These are phyloP conservation scores for Nicotiana tabacum DNA, from an alignment of 257 asterid genomes.

Conservation along the genomic window DNA sequence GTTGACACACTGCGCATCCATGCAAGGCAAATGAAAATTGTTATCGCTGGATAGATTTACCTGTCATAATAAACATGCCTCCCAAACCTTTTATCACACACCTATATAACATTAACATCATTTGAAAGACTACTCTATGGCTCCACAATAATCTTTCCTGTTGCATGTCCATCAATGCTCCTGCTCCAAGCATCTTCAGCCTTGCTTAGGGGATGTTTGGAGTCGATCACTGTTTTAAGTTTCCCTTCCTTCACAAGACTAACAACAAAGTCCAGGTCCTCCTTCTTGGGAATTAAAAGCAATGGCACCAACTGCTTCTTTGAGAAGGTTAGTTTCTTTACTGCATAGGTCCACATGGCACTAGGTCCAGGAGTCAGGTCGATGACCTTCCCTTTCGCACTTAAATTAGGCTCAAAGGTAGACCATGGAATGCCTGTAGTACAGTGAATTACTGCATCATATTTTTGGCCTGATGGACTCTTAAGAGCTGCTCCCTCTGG, in stretches of 20 bases:
- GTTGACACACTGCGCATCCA: background rate
- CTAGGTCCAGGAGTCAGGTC: slow-evolving; percentile 47
- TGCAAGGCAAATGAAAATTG: background rate
- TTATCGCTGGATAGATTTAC: background rate
- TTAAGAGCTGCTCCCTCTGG: slow-evolving; percentile 50
- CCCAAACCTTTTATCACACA: background rate
- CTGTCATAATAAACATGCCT: background rate
- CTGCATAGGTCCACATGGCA: slow-evolving; percentile 30
- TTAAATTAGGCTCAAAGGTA: slow-evolving; percentile 47
- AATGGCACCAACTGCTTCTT: slow-evolving; percentile 46
- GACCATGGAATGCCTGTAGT: slow-evolving; percentile 45
- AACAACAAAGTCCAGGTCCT: slow-evolving; percentile 35
- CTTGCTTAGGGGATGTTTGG: slow-evolving; percentile 31
- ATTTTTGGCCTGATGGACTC: slow-evolving; percentile 62
- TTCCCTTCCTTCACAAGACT: slow-evolving; percentile 59
- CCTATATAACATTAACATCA: background rate
- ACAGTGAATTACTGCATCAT: slow-evolving; percentile 65
- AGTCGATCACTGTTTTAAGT: slow-evolving; percentile 52
- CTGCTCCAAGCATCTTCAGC: slow-evolving; percentile 66
- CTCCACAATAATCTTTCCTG: slow-evolving; percentile 58
- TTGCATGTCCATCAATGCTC: slow-evolving; percentile 61
- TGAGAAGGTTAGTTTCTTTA: slow-evolving; percentile 40
- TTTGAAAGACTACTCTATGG: slow-evolving; percentile 3
- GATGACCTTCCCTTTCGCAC: slow-evolving; percentile 39
- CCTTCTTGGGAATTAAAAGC: slow-evolving; percentile 21